Conservation (phyloP, 257 asterid genomes). For the Ilex asprella region DNA sequence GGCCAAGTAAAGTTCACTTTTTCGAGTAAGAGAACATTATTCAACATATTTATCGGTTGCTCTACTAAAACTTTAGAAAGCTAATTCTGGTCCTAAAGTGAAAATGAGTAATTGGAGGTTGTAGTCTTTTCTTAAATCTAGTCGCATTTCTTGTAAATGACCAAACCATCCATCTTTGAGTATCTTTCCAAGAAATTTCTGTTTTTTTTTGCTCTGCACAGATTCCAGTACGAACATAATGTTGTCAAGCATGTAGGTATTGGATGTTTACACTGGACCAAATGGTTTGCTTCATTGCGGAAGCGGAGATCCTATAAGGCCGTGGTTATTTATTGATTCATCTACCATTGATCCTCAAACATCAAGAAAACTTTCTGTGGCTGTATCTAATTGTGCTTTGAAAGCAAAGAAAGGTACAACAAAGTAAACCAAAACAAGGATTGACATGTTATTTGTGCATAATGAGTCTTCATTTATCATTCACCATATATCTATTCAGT, state of each 20-base stretch:
- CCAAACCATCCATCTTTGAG: no score
- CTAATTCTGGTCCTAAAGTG: no score
- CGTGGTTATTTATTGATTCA: constrained; percentile 81
- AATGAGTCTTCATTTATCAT: background rate
- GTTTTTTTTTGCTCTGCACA: background rate
- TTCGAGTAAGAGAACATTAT: background rate
- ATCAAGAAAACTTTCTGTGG: constrained; percentile 62
- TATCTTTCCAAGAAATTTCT: background rate
- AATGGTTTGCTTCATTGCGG: constrained; percentile 58
- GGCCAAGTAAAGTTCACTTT: background rate
- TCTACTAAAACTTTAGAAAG: no score
- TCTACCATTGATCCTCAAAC: constrained; percentile 96
- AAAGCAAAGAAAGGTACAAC: constrained; percentile 41
- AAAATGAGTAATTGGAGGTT: no score
- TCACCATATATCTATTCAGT: background rate
- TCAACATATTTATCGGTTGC: no score
- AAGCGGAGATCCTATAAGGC: constrained; percentile 37
- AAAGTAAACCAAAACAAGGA: background rate
- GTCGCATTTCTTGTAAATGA: no score
- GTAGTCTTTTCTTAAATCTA: no score
- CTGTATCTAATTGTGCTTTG: constrained; percentile 34
- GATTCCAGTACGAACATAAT: background rate
- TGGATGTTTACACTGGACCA: constrained; percentile 79
- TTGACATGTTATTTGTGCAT: background rate
- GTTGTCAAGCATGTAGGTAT: constrained; percentile 43